Conservation (phyloP, 2,329 filamentous ascomycete species). For the Fusarium nisikadoi region DNA sequence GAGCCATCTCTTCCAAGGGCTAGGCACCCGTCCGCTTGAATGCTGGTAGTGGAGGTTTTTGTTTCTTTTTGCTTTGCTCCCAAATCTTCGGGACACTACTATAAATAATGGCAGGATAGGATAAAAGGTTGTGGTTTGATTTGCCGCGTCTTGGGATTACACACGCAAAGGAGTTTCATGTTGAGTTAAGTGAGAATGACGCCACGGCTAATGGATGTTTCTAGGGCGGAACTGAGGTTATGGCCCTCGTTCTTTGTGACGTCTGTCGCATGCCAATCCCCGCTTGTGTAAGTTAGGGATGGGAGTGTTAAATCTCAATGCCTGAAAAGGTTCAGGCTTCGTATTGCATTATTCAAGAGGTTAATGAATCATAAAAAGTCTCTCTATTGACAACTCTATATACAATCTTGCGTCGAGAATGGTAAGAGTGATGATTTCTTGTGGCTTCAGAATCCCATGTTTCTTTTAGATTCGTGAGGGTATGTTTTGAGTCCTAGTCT, state of each 20-base stretch:
- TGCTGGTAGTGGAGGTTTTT: conserved; percentile 15
- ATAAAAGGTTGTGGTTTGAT: not conserved
- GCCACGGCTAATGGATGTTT: conserved; percentile 11
- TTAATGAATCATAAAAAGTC: too few relatives aligned
- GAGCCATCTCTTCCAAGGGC: conserved; percentile 21
- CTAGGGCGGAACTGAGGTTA: conserved; percentile 3
- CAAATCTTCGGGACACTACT: conserved; percentile 1
- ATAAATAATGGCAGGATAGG: not conserved
- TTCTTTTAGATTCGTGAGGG: not conserved
- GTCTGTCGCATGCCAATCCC: conserved; percentile 28
- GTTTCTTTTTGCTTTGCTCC: conserved; percentile 22
- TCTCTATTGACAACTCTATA: too few relatives aligned
- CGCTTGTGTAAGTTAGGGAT: conserved; percentile 4
- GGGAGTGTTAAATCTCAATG: not conserved
- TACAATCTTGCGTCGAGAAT: too few relatives aligned
- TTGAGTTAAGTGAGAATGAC: conserved; percentile 7
- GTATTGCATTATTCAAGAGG: too few relatives aligned
- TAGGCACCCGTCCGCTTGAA: conserved; percentile 40
- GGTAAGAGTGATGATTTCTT: not conserved
- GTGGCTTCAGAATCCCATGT: not conserved
- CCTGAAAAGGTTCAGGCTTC: not conserved
- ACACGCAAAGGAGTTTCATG: not conserved
- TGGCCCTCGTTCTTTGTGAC: conserved; percentile 21
- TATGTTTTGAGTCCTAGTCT: conserved; percentile 10
- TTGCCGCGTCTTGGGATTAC: not conserved